Conservation (phyloP, 345 rosid genomes). For the Angophora floribunda region DNA sequence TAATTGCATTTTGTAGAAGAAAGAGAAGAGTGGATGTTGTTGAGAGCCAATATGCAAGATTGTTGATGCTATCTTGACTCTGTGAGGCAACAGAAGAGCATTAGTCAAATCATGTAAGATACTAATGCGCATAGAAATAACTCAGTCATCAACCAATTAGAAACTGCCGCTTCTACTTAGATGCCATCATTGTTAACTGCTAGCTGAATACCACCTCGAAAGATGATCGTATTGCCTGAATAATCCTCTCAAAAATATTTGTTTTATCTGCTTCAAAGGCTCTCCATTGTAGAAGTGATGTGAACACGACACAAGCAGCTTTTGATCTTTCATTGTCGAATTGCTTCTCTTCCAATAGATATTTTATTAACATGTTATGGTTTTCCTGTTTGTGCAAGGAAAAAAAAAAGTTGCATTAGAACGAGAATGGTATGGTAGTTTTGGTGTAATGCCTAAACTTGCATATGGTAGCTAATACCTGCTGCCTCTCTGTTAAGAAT, state of each 20-base stretch:
- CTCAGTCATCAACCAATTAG: background rate
- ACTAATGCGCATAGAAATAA: background rate
- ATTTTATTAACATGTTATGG: conserved; percentile 78
- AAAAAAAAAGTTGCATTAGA: background rate
- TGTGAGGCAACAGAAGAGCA: background rate
- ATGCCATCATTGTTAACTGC: background rate
- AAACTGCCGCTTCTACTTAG: background rate
- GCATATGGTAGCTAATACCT: conserved; percentile 20
- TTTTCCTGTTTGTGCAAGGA: conserved; percentile 46
- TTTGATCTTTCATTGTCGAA: conserved; percentile 77
- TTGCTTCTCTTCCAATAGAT: conserved; percentile 83
- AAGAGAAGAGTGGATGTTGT: conserved; percentile 78
- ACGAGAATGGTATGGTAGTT: background rate
- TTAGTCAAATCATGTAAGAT: background rate
- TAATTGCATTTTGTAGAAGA: conserved; percentile 85
- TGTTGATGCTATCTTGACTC: conserved; percentile 71
- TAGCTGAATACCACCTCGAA: conserved; percentile 39
- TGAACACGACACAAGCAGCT: conserved; percentile 85
- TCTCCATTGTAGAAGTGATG: conserved; percentile 95
- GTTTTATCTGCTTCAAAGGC: conserved; percentile 97
- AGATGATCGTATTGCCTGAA: conserved; percentile 85
- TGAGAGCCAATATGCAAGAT: conserved; percentile 85
- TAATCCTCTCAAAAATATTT: conserved; percentile 83
- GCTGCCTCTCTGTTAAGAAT: conserved; percentile 89
- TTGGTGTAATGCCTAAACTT: background rate